phyloP scores from a whole-genome alignment of 2,329 filamentous ascomycete species.

The Microsporum audouinii region DNA sequence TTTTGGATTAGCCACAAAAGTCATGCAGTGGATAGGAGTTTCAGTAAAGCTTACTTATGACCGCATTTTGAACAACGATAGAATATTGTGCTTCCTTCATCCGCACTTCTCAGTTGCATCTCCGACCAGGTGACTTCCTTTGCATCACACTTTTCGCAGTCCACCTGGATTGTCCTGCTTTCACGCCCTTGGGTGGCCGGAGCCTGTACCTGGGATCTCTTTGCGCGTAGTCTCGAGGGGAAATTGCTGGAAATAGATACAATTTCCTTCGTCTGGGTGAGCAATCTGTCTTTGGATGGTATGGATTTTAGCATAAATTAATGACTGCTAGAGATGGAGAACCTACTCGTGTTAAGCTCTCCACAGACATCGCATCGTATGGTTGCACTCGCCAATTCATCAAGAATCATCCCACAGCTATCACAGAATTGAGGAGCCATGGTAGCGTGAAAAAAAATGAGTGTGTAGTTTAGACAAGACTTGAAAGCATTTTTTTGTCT shows the following conservation, averaged over 20 bases:
- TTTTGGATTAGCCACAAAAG: not conserved
- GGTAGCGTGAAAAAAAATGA: not conserved
- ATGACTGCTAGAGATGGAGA: not conserved
- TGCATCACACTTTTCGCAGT: constrained; percentile 15
- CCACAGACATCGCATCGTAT: constrained; percentile 15
- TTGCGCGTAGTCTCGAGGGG: constrained; percentile 13
- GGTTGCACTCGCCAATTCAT: constrained; percentile 7
- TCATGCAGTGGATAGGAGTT: not conserved
- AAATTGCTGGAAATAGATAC: constrained; percentile 14
- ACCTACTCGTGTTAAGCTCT: constrained; percentile 10
- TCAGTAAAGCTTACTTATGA: not conserved
- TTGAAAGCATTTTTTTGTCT: too few species aligned
- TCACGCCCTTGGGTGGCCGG: constrained; percentile 9
- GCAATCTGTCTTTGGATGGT: not conserved
- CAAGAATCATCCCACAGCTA: constrained; percentile 15
- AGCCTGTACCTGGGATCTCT: constrained; percentile 4
- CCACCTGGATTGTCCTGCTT: constrained; percentile 10
- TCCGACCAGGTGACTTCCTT: constrained; percentile 15
- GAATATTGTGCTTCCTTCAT: constrained; percentile 81
- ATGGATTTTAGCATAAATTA: not conserved
- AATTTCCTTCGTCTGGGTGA: constrained; percentile 6
- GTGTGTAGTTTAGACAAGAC: not conserved
- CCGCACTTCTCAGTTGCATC: constrained; percentile 65
- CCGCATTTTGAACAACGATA: constrained; percentile 51
- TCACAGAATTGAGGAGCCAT: constrained; percentile 16